Evolutionary conservation across 228 moss, liverwort and hornwort species (phyloP).

Genomic region (Sphagnum fallax): DNA sequence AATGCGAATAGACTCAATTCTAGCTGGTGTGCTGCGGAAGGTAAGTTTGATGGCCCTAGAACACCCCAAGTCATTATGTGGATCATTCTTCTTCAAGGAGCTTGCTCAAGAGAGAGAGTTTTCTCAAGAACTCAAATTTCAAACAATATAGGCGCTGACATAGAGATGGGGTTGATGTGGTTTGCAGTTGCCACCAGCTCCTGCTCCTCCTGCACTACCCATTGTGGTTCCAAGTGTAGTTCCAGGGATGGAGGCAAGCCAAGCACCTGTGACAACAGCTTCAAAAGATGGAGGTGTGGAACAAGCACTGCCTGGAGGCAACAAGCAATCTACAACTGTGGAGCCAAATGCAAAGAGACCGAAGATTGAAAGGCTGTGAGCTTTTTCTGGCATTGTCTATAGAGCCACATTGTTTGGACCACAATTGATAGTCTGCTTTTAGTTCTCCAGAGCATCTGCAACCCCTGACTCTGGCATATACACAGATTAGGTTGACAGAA

Average conservation of each 20-base stretch:
- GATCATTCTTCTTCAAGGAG: no score
- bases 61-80: background rate
- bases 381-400: background rate
- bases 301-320: slow-evolving; percentile 27
- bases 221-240: slow-evolving; percentile 40
- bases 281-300: slow-evolving; percentile 17
- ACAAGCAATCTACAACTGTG: background rate
- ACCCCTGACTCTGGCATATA: no score
- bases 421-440: no score
- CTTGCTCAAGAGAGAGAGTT: background rate
- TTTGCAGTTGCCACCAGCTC: slow-evolving; percentile 77
- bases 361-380: slow-evolving; percentile 32
- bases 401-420: background rate
- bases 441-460: no score
- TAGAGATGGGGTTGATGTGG: background rate
- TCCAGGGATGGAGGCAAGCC: slow-evolving; percentile 34
- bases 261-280: slow-evolving; percentile 20
- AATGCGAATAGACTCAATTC: slow-evolving; percentile 77
- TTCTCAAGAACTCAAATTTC: background rate
- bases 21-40: slow-evolving; percentile 76
- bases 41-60: slow-evolving; percentile 18
- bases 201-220: slow-evolving; percentile 64
- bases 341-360: slow-evolving; percentile 34
- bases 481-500: no score
- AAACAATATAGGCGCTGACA: background rate